A percentile compares a stretch with the other conserved stretches of the same genome.
Conservation (phyloP, 1,139 yeast species). For the Taiozyma sp. region DNA sequence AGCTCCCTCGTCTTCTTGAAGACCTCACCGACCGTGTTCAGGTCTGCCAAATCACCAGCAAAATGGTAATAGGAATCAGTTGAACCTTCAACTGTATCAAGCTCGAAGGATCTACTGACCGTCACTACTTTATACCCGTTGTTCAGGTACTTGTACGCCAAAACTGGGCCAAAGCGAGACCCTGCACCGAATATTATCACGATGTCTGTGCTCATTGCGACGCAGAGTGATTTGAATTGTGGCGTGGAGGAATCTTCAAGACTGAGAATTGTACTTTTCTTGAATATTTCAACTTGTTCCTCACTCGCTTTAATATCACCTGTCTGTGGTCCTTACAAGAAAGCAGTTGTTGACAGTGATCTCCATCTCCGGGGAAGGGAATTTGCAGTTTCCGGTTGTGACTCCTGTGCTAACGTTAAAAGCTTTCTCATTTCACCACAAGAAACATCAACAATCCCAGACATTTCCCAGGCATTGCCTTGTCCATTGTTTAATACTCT, state of each 20-base stretch:
- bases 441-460: too few relatives aligned
- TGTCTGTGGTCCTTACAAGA: background rate
- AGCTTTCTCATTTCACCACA: background rate
- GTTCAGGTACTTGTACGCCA: background rate
- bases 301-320: background rate
- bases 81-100: background rate
- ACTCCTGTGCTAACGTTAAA: too few relatives aligned
- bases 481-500: too few relatives aligned
- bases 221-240: background rate
- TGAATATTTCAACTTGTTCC: background rate
- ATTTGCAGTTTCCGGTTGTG: background rate
- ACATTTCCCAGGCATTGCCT: too few relatives aligned
- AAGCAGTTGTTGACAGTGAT: background rate
- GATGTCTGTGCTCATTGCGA: background rate
- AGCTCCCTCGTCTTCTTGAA: conserved; percentile 1
- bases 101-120: conserved; percentile 2
- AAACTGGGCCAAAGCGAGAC: background rate
- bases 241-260: background rate
- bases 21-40: background rate
- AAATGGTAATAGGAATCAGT: background rate
- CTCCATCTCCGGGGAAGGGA: background rate
- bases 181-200: conserved; percentile 4
- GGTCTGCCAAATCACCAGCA: conserved; percentile 1
- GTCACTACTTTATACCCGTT: conserved; percentile 6
- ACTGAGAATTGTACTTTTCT: background rate